Percentiles rank a stretch among this genome's conserved stretches.
phyloP scores from a whole-genome alignment of 2,329 filamentous ascomycete species.

The Dendryphion nanum region DNA sequence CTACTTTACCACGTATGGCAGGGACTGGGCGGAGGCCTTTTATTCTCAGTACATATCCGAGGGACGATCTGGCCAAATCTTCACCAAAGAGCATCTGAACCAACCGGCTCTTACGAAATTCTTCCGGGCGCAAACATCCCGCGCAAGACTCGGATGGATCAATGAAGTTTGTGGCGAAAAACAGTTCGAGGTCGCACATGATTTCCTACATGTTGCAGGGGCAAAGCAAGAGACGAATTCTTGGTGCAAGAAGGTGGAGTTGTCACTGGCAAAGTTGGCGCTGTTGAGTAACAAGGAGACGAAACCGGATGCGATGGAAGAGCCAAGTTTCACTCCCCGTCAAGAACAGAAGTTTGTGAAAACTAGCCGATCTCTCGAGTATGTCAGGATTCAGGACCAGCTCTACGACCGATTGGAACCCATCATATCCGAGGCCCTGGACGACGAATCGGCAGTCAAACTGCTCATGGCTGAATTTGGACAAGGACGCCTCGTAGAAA shows the following conservation, averaged over 20 bases:
- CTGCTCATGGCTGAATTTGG: slow-evolving; percentile 69
- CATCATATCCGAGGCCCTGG: slow-evolving; percentile 69
- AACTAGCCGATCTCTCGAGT: slow-evolving; percentile 59
- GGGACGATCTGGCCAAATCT: slow-evolving; percentile 45
- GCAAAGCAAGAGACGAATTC: slow-evolving; percentile 71
- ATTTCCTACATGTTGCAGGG: slow-evolving; percentile 69
- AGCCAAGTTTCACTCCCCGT: slow-evolving; percentile 31
- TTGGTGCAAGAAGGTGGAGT: slow-evolving; percentile 91
- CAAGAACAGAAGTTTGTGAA: slow-evolving; percentile 23
- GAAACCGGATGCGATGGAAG: slow-evolving; percentile 23
- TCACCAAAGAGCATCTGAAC: slow-evolving; percentile 68
- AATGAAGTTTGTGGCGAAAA: slow-evolving; percentile 80
- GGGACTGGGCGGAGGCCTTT: slow-evolving; percentile 70
- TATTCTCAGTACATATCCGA: slow-evolving; percentile 75
- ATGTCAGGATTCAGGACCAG: slow-evolving; percentile 77
- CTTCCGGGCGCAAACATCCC: slow-evolving; percentile 67
- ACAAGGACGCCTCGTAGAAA: slow-evolving; percentile 54
- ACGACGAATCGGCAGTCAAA: slow-evolving; percentile 74
- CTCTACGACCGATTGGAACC: slow-evolving; percentile 70
- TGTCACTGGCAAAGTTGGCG: slow-evolving; percentile 83
- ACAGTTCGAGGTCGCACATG: slow-evolving; percentile 71
- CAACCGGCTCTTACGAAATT: slow-evolving; percentile 74
- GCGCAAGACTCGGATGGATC: slow-evolving; percentile 87
- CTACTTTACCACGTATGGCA: slow-evolving; percentile 64
- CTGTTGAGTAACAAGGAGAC: slow-evolving; percentile 54